Base-by-base conservation (phyloP, 164 flowering plant genomes). In the Dillenia suffruticosa region DNA sequence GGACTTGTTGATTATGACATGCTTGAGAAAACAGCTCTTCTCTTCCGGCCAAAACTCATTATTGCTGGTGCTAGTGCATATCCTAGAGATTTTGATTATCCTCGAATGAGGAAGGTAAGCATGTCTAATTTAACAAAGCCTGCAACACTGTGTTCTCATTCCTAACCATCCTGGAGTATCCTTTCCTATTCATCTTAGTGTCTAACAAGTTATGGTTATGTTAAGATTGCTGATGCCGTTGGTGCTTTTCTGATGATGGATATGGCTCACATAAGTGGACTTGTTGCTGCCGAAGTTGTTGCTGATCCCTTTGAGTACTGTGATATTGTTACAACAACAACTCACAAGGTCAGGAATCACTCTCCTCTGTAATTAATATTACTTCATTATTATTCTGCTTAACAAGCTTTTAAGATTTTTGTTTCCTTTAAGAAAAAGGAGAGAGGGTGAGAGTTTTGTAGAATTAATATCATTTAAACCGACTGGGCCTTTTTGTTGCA, bases 171-270 rank as follows among this genome's bases (percentile, higher is more conserved):
- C 3, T 26, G 3, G 17, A 45, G 19, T 14, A 22, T 19, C 32
- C 16, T n/a, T 26, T 9, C 11, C 7, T 14, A 11, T 51, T 44
- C 11, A 32, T 9, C 40, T 69, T 0, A 7, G 49, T 47, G 12
- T 32, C 69, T 68, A 32, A 69, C 47, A 55, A 58, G 24, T 63
- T 46, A 17, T 5, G 16, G 19, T 12, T 70, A 12, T 62, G 17
- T n/a, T 49, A 71, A 93, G 98, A 87, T 93, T 56, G 98, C 97
- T 22, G 94, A 90, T 83, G 64, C 82, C 67, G 92, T 82, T 57
- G 97, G 92, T 64, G 94, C 98, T 69, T 90, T 93, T 59, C 85
- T 93, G n/a, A 87, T 93, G 96, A 87, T 87, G 92, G 97, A 93
- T 68, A 93, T 93, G 98, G 98, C 97, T 72, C 98, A 93, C 72